A percentile compares a stretch with the other conserved stretches of the same genome.
Conservation (phyloP, 805 yeast genomes). For the Hanseniaspora jakobsenii region DNA sequence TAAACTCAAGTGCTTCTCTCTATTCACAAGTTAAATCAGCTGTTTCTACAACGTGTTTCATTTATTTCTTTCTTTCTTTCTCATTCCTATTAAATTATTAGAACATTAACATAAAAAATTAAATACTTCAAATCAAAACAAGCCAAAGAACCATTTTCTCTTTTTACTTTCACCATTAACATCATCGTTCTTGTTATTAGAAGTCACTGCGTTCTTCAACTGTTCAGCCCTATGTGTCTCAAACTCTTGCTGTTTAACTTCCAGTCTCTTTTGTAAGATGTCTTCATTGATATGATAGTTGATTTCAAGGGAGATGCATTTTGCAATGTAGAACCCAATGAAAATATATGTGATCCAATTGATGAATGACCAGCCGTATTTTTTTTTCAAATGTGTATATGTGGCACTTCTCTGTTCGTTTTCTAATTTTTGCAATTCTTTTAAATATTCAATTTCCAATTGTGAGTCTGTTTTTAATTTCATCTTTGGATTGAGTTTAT, state of each 20-base stretch:
- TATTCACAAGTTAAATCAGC: no score
- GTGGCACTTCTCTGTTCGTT: conserved; percentile 17
- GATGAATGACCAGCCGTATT: conserved; percentile 9
- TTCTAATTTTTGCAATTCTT: conserved; percentile 20
- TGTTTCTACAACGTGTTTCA: no score
- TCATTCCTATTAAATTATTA: no score
- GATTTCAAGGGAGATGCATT: conserved; percentile 8
- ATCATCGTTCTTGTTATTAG: no score
- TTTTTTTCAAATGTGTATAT: conserved; percentile 6
- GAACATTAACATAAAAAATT: no score
- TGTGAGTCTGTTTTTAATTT: conserved; percentile 15
- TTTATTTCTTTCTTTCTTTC: no score
- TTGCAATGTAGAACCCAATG: conserved; percentile 13
- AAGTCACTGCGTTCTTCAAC: no score
- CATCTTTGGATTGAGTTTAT: conserved; percentile 7
- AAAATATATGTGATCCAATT: conserved; percentile 13
- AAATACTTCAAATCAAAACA: no score
- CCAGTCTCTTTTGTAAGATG: conserved; percentile 6
- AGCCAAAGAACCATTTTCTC: conserved; percentile 13
- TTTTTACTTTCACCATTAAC: not conserved
- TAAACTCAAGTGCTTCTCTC: no score
- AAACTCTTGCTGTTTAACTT: conserved; percentile 1
- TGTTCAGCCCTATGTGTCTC: conserved; percentile 1
- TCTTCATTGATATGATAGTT: conserved; percentile 13
- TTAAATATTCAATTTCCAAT: conserved; percentile 20